phyloP scores from a whole-genome alignment of 768 basidiomycete species.

The Collybia sp. region DNA sequence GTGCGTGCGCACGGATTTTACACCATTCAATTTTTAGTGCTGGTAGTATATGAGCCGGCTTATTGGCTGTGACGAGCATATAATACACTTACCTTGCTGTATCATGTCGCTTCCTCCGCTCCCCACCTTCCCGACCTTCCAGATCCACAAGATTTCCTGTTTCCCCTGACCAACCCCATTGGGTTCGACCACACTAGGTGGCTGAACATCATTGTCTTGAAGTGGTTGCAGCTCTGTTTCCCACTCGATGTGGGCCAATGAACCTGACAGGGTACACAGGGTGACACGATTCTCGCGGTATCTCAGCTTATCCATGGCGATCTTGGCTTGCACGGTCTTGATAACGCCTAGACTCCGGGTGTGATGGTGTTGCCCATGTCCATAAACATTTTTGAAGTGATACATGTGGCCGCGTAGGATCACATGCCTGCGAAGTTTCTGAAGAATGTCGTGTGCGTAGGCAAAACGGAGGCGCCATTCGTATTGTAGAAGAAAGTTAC shows the following conservation, averaged over 20 bases:
- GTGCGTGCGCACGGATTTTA: no score
- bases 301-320: not conserved
- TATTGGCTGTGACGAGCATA: no score
- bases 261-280: not conserved
- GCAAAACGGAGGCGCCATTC: conserved; percentile 23
- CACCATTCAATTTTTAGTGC: no score
- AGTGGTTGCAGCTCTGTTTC: not conserved
- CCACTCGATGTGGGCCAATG: not conserved
- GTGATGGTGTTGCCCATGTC: conserved; percentile 18
- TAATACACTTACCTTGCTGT: conserved; percentile 4
- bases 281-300: not conserved
- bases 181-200: no score
- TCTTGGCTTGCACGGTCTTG: not conserved
- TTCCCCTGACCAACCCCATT: not conserved
- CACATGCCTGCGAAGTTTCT: conserved; percentile 21
- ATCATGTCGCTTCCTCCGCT: not conserved
- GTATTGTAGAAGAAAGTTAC: conserved; percentile 7
- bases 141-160: conserved; percentile 1
- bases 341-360: conserved; percentile 11
- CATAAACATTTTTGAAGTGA: conserved; percentile 21
- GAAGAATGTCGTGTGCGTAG: conserved; percentile 21
- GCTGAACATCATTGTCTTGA: not conserved
- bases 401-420: conserved; percentile 20
- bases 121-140: not conserved
- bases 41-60: no score